These are phyloP conservation scores for Gymnopus androsaceus DNA, from an alignment of 1,284 basidiomycete genomes.

Conservation along the genomic window DNA sequence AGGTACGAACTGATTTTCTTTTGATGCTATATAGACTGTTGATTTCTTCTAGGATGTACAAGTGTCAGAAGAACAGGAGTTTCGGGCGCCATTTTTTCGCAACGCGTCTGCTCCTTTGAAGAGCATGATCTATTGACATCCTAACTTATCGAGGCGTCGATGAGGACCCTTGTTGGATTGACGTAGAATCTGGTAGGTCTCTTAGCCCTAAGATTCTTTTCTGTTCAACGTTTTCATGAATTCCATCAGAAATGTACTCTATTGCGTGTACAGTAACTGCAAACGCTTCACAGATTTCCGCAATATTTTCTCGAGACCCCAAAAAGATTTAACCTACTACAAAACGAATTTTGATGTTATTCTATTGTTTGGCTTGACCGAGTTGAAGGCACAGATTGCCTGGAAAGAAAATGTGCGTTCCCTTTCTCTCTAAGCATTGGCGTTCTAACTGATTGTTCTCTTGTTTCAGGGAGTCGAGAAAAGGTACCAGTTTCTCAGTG, in stretches of 20 bases:
- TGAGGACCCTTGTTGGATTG: conserved; percentile 27
- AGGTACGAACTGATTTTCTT: conserved; percentile 21
- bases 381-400: conserved; percentile 45
- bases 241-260: conserved; percentile 32
- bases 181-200: conserved; percentile 26
- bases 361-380: conserved; percentile 47
- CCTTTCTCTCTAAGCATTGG: no score
- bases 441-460: no score
- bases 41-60: conserved; percentile 28
- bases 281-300: conserved; percentile 32
- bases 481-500: no score
- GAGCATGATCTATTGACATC: background rate
- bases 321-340: conserved; percentile 32
- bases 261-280: conserved; percentile 39
- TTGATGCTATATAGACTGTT: background rate
- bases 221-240: no score
- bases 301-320: conserved; percentile 24
- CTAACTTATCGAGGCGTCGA: conserved; percentile 26
- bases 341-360: conserved; percentile 38
- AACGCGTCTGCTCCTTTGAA: background rate
- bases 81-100: conserved; percentile 22
- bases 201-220: background rate
- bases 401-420: conserved; percentile 47
- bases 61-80: conserved; percentile 36
- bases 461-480: no score